phyloP scores from a whole-genome alignment of 192 early-diverging fungal species.

The Gamsiella multidivaricata region DNA sequence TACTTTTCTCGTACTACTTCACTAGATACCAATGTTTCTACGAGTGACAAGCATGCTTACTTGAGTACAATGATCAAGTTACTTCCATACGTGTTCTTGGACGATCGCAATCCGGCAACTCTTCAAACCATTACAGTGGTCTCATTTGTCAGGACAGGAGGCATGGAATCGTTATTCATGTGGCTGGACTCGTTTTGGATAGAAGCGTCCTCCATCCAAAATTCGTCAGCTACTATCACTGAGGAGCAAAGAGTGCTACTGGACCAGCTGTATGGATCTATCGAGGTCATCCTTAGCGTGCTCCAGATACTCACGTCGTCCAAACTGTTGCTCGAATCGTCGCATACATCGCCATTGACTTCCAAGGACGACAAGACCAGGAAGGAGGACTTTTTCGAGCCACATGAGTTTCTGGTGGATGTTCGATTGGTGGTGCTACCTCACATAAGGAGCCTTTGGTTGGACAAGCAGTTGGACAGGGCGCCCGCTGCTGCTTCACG shows the following conservation, averaged over 20 bases:
- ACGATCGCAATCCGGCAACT: slow-evolving; percentile 66
- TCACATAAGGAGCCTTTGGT: slow-evolving; percentile 71
- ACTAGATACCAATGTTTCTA: slow-evolving; percentile 13
- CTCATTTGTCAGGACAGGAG: slow-evolving; percentile 69
- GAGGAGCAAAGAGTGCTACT: slow-evolving; percentile 55
- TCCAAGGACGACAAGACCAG: slow-evolving; percentile 67
- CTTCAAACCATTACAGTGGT: slow-evolving; percentile 73
- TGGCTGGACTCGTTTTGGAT: slow-evolving; percentile 63
- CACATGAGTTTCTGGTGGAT: slow-evolving; percentile 72
- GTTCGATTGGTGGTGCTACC: slow-evolving; percentile 72
- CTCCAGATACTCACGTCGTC: slow-evolving; percentile 76
- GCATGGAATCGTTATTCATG: slow-evolving; percentile 61
- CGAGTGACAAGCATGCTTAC: slow-evolving; percentile 64
- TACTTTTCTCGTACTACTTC: too few species aligned
- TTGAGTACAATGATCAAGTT: slow-evolving; percentile 65
- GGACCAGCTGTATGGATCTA: slow-evolving; percentile 52
- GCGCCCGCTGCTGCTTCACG: slow-evolving; percentile 66
- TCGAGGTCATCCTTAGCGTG: slow-evolving; percentile 70
- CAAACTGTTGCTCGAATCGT: slow-evolving; percentile 79
- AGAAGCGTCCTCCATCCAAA: slow-evolving; percentile 46
- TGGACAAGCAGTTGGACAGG: slow-evolving; percentile 65
- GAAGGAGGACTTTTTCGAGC: slow-evolving; percentile 74
- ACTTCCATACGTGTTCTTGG: slow-evolving; percentile 66
- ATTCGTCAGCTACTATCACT: slow-evolving; percentile 24
- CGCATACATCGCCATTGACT: slow-evolving; percentile 66